phyloP scores from a whole-genome alignment of 2,329 filamentous ascomycete genomes.

The Blastomyces emzantsi region DNA sequence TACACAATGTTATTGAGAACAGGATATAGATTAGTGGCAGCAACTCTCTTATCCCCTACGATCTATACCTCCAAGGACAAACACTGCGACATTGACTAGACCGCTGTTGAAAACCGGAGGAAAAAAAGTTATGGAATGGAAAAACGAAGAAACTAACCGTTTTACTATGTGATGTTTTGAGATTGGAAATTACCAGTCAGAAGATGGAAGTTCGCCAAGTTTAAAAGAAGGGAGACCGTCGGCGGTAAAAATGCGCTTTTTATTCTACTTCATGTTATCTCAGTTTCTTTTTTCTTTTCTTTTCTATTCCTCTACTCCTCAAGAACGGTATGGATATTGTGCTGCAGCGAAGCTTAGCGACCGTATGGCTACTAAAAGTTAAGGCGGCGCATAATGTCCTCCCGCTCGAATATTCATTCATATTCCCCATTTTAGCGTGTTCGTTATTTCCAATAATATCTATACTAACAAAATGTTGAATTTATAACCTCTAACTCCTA shows the following conservation, averaged over 20 bases:
- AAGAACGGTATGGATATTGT: neutral
- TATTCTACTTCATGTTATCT: neutral
- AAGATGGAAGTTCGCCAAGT: neutral
- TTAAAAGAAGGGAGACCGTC: neutral
- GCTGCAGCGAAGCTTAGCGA: neutral
- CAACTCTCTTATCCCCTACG: neutral
- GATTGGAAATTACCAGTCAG: neutral
- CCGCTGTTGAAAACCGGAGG: neutral
- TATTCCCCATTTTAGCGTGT: neutral
- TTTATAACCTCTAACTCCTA: neutral
- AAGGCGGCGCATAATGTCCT: neutral
- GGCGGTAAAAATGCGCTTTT: neutral
- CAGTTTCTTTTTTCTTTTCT: neutral
- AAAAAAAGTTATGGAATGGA: neutral
- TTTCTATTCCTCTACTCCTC: neutral
- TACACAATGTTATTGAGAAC: conserved; percentile 13
- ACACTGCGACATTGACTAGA: neutral
- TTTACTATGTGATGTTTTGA: neutral
- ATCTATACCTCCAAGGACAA: neutral
- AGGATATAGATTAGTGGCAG: conserved; percentile 7
- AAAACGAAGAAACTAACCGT: neutral
- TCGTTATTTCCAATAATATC: neutral
- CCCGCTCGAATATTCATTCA: neutral
- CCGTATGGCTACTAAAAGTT: neutral
- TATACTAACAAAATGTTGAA: neutral